A percentile compares a stretch with the other conserved stretches of the same genome.
Evolutionary conservation across 345 rosid species (phyloP).

Genomic region (Hypericum perforatum): DNA sequence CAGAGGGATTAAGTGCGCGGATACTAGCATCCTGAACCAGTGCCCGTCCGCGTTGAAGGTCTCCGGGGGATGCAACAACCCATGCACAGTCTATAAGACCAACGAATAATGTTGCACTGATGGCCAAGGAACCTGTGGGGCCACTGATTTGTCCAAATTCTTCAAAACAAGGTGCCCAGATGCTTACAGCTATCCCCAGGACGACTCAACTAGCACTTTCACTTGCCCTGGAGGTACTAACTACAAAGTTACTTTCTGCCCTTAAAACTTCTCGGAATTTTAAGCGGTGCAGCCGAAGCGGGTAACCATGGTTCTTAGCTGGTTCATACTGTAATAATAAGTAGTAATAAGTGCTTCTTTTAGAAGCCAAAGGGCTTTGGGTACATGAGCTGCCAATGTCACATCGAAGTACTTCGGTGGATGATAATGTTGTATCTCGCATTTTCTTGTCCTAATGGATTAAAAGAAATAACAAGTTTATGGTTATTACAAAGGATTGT

Average conservation of each 20-base stretch:
- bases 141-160: conserved; percentile 16
- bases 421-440: no score
- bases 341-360: no score
- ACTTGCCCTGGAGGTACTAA: conserved; percentile 26
- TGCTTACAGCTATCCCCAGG: conserved; percentile 25
- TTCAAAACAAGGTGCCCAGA: conserved; percentile 19
- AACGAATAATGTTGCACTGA: conserved; percentile 38
- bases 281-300: no score
- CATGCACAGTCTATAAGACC: conserved; percentile 41
- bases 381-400: no score
- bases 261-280: background rate
- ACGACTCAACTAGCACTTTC: conserved; percentile 25
- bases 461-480: no score
- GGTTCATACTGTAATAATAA: no score
- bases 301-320: no score
- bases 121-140: conserved; percentile 10
- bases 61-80: conserved; percentile 26
- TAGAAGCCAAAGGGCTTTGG: no score
- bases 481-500: no score
- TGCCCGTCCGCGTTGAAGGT: conserved; percentile 37
- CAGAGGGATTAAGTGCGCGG: conserved; percentile 34
- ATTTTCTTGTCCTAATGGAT: no score
- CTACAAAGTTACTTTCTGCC: conserved; percentile 25
- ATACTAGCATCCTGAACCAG: conserved; percentile 36
- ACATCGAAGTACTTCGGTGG: no score